A percentile compares a stretch with the other conserved stretches of the same genome.
Conservation (phyloP, 305 asterid species). For the Petunia hybrid region DNA sequence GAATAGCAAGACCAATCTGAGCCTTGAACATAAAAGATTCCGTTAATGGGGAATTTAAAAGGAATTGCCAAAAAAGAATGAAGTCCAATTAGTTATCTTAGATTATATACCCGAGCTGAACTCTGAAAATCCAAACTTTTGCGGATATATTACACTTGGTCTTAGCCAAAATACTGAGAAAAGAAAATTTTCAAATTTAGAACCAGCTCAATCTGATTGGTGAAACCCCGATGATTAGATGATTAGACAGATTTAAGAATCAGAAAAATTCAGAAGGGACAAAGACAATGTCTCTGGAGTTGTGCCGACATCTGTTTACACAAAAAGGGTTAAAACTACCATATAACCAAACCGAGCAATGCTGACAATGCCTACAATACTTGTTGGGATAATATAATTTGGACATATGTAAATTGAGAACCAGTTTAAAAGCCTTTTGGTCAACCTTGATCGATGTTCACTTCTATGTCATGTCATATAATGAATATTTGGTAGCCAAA, state of each 20-base stretch:
- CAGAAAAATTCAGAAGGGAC: too few species aligned
- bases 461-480: neutral
- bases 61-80: neutral
- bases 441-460: neutral
- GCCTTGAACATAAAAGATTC: neutral
- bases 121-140: neutral
- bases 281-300: too few species aligned
- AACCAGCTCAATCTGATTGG: too few species aligned
- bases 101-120: conserved; percentile 7
- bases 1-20: neutral
- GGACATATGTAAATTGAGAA: neutral
- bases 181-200: neutral
- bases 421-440: neutral
- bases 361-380: too few species aligned
- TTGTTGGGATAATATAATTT: too few species aligned
- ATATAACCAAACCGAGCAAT: too few species aligned
- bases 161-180: neutral
- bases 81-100: neutral
- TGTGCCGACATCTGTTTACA: too few species aligned
- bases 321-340: too few species aligned
- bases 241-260: too few species aligned
- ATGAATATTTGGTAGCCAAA: conserved; percentile 1
- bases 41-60: neutral
- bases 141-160: neutral
- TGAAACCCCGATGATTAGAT: too few species aligned